A percentile compares a stretch with the other conserved stretches of the same genome.
Conservation (phyloP, 176 grass and related monocot species). For the Oryza nivara region DNA sequence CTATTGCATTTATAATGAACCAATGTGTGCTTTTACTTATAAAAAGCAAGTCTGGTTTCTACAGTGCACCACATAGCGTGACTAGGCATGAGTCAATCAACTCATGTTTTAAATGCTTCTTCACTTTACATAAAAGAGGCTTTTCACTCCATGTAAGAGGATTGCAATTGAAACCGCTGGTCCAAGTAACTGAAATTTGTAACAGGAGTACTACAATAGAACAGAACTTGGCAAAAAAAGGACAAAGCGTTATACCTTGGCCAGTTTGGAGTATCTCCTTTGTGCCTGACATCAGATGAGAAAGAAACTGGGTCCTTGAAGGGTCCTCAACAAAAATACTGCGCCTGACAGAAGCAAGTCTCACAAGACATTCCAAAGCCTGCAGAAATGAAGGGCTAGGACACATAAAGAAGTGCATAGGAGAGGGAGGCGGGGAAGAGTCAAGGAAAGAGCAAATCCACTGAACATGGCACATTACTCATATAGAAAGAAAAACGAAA, state of each 20-base stretch:
- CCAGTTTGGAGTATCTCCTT: constrained; percentile 98
- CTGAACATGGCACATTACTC: neutral
- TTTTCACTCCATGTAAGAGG: constrained; percentile 15
- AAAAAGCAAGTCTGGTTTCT: constrained; percentile 24
- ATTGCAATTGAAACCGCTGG: neutral
- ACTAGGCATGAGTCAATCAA: constrained; percentile 19
- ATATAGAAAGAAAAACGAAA: neutral
- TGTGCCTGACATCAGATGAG: constrained; percentile 93
- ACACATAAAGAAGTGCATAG: constrained; percentile 28
- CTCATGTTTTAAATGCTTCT: constrained; percentile 1
- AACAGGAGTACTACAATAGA: constrained; percentile 2
- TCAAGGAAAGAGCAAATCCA: neutral
- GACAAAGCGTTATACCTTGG: constrained; percentile 64
- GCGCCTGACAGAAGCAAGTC: constrained; percentile 92
- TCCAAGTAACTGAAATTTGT: neutral
- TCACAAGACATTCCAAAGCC: constrained; percentile 97
- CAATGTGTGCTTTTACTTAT: neutral
- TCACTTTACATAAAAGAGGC: neutral
- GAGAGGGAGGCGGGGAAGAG: neutral
- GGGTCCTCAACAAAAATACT: constrained; percentile 93
- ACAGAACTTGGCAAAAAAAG: constrained; percentile 23
- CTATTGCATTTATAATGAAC: constrained; percentile 15
- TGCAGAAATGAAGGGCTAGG: constrained; percentile 35
- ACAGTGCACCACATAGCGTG: neutral
- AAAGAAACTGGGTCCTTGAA: constrained; percentile 78